Evolutionary conservation across 257 asterid species (phyloP), one percentile per base, ranked within the genome.

Genomic region (Fraxinus cuspidata): DNA sequence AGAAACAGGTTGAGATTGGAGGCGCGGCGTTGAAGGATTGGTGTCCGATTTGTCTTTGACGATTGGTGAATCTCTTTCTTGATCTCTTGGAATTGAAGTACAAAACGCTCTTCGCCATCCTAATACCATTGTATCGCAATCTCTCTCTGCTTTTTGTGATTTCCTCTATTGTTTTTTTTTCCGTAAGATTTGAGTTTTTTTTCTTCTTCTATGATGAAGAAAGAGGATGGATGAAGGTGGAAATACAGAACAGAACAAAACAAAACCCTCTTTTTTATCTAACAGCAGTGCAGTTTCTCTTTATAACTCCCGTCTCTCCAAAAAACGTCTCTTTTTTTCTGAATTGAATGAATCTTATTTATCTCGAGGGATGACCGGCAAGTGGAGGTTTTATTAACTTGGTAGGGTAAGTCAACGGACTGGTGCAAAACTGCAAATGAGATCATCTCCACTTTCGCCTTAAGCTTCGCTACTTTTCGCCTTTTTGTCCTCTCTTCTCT

Each of bases 91-190:
- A 83, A 86, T 90, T 7, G 99, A 90, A 44, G 98, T 93, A 87
- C 99, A 93, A 65, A 96, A 96, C 16, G 98, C 97, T 83, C 92
- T 87, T 71, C 98, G 77, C 99, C 99, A 96, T 58, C 97, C 96
- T 87, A 92, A 84, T 78, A 91, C 97, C 97, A 95, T 95, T 71
- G 77, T 86, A 10, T 11, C 28, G 7, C 9, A 27, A 42, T 42
- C 16, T 11, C 51, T 42, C 51, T 42, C 11, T 31, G 0, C 70
- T 51, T 66, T 8, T 47, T 27, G 37, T 12, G 66, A 38, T 34
- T 72, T 3, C 18, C 7, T 49, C 16, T 49, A 13, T 69, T 47
- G n/a, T 19, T 35, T 35, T 10, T 38, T 38, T 10, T 8, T 13
- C 44, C 9, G 44, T 38, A 3, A 4, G 23, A 8, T 70, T 47